phyloP scores from a whole-genome alignment of 805 yeast species.

The Metschnikowia reukaufii region DNA sequence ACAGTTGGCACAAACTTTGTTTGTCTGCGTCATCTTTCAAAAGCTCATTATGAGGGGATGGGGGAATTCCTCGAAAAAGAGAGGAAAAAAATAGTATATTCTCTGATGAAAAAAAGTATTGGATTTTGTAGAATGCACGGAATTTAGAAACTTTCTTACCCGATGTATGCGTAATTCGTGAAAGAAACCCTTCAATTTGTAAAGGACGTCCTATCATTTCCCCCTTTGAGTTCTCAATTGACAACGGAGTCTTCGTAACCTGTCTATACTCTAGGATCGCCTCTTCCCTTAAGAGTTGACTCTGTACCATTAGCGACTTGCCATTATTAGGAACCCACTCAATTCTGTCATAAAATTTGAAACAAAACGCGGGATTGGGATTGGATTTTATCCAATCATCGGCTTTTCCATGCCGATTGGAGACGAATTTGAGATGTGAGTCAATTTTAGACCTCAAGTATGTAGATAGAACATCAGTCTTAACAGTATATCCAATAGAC shows the following conservation, averaged over 20 bases:
- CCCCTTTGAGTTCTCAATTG: constrained; percentile 20
- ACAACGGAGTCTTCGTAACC: neutral
- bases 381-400: constrained; percentile 22
- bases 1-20: constrained; percentile 15
- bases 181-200: constrained; percentile 80
- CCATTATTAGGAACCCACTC: constrained; percentile 47
- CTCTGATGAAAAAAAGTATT: constrained; percentile 64
- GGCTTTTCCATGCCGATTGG: neutral
- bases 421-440: neutral
- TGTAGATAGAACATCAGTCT: constrained; percentile 31
- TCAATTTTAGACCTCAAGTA: constrained; percentile 39
- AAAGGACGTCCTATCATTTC: constrained; percentile 50
- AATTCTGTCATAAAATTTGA: constrained; percentile 69
- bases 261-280: constrained; percentile 60
- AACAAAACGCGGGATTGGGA: constrained; percentile 48
- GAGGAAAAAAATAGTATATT: constrained; percentile 59
- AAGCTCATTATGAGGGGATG: constrained; percentile 41
- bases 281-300: constrained; percentile 37
- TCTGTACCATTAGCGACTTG: constrained; percentile 28
- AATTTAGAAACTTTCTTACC: constrained; percentile 43
- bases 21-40: constrained; percentile 14
- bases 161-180: constrained; percentile 50
- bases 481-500: constrained; percentile 27
- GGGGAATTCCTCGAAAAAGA: constrained; percentile 61
- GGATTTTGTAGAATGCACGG: constrained; percentile 49